These are phyloP conservation scores for Penicillium vulpinum DNA, from an alignment of 2,329 filamentous ascomycete species.

Conservation along the genomic window DNA sequence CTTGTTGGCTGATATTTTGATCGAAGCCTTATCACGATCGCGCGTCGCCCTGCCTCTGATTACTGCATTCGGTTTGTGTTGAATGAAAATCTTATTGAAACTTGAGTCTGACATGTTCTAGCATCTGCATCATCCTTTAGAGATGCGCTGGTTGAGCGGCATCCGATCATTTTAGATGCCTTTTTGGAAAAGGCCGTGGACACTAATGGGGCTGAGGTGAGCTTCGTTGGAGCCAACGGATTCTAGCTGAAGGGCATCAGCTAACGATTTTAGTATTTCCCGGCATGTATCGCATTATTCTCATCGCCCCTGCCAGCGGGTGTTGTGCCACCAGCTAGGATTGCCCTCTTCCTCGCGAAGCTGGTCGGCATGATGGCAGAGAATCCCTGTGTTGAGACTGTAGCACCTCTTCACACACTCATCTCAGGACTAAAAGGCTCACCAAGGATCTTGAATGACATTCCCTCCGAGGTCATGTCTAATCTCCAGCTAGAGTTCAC, in stretches of 20 bases:
- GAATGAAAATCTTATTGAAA: not conserved
- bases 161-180: slow-evolving; percentile 38
- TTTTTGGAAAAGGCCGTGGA: slow-evolving; percentile 35
- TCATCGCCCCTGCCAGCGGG: slow-evolving; percentile 34
- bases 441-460: slow-evolving; percentile 27
- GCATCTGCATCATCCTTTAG: slow-evolving; percentile 32
- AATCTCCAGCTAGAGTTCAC: slow-evolving; percentile 40
- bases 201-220: slow-evolving; percentile 31
- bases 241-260: not conserved
- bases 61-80: slow-evolving; percentile 47
- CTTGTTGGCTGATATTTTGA: slow-evolving; percentile 48
- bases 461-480: slow-evolving; percentile 37
- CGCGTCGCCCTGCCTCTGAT: slow-evolving; percentile 53
- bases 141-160: slow-evolving; percentile 34
- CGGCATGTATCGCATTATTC: slow-evolving; percentile 36
- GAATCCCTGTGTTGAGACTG: slow-evolving; percentile 33
- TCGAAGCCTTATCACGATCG: slow-evolving; percentile 53
- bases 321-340: slow-evolving; percentile 33
- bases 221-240: slow-evolving; percentile 2
- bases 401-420: slow-evolving; percentile 36
- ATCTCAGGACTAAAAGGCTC: slow-evolving; percentile 33
- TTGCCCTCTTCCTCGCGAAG: slow-evolving; percentile 35
- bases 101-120: slow-evolving; percentile 19
- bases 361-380: slow-evolving; percentile 31
- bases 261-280: slow-evolving; percentile 27